Evolutionary conservation across 2,329 filamentous ascomycete genomes (phyloP), one percentile per base, ranked within the genome.

Genomic region (Lachnellula hyalina): DNA sequence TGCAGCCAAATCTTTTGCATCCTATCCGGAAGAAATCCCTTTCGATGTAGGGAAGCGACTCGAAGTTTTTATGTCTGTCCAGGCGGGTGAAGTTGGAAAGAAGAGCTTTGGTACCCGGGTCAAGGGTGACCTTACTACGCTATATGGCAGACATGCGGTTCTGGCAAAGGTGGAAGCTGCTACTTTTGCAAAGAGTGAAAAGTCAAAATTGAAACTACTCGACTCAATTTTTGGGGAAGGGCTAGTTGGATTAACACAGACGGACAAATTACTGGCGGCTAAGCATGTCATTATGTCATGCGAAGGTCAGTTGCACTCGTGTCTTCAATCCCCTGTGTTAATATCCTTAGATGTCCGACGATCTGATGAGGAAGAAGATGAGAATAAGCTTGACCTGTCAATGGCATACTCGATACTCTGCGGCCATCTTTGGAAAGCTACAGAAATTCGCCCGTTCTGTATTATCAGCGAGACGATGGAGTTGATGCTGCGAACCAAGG

Each of bases 401-500:
- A 52, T 40, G 21, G 59, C 55, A 23, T 70, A 67, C 51, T 63
- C 60, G 32, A 51, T 59, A 15, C 54, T 70, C 9, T 63, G 61
- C 38, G 32, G 48, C 4, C 52, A 65, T 28, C 51, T 68, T 3
- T 54, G 51, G 47, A 64, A 64, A 53, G 55, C 51, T 3, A 61
- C 57, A 9, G 56, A 57, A 8, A 49, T 65, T 52, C 58, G 64
- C 23, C 60, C 63, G 45, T 69, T 70, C 58, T 61, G 59, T 49
- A 54, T 69, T 28, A 61, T 66, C 7, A 64, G 59, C 41, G 66
- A 68, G 47, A 68, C 56, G 5, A 58, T 70, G 45, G 59, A 63
- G n/a, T 41, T 68, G 45, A 67, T 69, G 56, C 61, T 70, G 15
- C 59, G 59, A 49, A 69, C 59, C n/a, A 69, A 70, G 54, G 67